Evolutionary conservation across 495 filamentous ascomycete genomes (phyloP), one percentile per base, ranked within the genome.

Genomic region (Aspergillus sclerotiicarbonarius): DNA sequence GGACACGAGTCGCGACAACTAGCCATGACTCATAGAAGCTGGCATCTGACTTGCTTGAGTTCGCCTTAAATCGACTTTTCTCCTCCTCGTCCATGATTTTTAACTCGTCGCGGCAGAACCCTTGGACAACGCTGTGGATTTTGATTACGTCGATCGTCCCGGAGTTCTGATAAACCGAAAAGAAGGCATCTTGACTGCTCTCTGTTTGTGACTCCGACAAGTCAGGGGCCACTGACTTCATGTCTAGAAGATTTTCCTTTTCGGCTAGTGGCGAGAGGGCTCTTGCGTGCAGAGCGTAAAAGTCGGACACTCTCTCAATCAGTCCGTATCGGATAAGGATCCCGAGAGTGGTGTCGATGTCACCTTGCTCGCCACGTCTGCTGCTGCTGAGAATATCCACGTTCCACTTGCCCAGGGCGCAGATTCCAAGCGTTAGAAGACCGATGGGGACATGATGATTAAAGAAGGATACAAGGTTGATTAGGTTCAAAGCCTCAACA

Each of bases 91-190:
- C 78, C 59, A 66, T 73, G 52, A 82, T 79, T 19, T 79, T 78
- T 4, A 94, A 71, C 20, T 82, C 80, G 62, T 90, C 87, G 16
- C 88, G 82, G 57, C 89, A 90, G 53, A 92, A 91, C 0, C 83
- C 86, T 64, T 93, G 90, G 6, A 92, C 87, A 1, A 93, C 88
- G 32, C 82, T 87, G 66, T 92, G 89, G 43, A 93, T 79, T 32
- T 87, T 84, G 32, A 93, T 78, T 33, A 91, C 80, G 52, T 92
- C 90, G 19, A 90, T 80, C 1, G 61, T 58, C 9, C 62, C 66
- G 37, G 79, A 77, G 20, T 81, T 82, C 1, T 75, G 70, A 44
- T 79, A 80, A 0, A 74, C 57, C 0, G 71, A 67, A 31, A 75
- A 75, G 20, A 71, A 73, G 0, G 65, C 72, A 31, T 72, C 74